Conservation (phyloP, 2,329 filamentous ascomycete genomes). For the Fusarium succisae region DNA sequence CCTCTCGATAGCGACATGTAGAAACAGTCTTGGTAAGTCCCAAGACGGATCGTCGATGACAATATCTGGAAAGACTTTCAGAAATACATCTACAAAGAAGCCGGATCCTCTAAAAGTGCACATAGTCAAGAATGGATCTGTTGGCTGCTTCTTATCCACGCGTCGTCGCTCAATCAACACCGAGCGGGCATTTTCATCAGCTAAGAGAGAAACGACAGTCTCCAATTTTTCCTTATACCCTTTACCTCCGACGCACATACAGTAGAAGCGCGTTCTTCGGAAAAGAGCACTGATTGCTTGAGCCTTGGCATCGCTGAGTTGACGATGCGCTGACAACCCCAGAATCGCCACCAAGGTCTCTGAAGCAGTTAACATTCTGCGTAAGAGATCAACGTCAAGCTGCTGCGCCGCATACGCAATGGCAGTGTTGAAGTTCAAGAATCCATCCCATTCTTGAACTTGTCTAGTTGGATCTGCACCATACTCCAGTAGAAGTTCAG, state of each 20-base stretch:
- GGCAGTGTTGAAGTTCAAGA: neutral
- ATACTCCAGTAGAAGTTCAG: neutral
- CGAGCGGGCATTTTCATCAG: neutral
- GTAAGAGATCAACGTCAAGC: neutral
- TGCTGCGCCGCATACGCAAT: neutral
- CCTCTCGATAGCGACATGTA: neutral
- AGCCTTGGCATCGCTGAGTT: neutral
- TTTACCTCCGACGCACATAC: neutral
- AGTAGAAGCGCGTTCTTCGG: neutral
- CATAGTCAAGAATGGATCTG: neutral
- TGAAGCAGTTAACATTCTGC: neutral
- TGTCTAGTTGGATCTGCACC: neutral
- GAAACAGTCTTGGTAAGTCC: neutral
- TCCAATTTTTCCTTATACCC: neutral
- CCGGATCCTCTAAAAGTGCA: neutral
- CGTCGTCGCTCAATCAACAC: neutral
- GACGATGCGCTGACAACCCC: neutral
- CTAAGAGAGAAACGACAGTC: neutral
- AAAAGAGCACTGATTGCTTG: neutral
- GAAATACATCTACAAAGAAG: accelerated
- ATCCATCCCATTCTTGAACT: neutral
- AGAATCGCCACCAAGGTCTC: neutral
- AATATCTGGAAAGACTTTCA: neutral
- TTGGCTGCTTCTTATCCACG: accelerated
- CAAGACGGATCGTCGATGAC: neutral